Evolutionary conservation across 148 eudicot genomes (phyloP).

Genomic region (Chenopodium quinoa): DNA sequence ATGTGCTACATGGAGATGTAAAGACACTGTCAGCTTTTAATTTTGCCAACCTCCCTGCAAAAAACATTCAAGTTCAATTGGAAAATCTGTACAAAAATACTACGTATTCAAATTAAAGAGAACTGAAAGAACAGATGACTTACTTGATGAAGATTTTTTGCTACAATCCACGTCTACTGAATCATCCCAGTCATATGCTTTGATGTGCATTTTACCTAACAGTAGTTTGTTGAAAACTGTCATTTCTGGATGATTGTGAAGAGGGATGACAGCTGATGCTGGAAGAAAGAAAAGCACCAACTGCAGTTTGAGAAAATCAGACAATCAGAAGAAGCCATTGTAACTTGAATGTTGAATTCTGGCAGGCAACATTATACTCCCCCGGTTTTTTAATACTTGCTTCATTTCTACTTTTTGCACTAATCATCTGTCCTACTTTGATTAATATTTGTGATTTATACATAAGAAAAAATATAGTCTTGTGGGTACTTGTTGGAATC

Average conservation of each 20-base stretch:
- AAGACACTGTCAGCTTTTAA: conserved; percentile 42
- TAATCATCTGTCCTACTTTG: too few relatives aligned
- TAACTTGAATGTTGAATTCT: not conserved
- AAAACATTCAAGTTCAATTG: conserved; percentile 15
- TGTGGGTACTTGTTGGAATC: too few relatives aligned
- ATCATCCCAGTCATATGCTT: conserved; percentile 79
- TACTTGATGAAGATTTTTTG: conserved; percentile 37
- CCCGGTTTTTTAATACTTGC: too few relatives aligned
- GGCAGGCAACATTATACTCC: too few relatives aligned
- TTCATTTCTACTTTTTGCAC: too few relatives aligned
- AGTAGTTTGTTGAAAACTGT: conserved; percentile 89
- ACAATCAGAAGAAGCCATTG: conserved; percentile 10
- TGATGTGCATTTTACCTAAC: conserved; percentile 69
- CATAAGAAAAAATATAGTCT: too few relatives aligned
- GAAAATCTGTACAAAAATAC: not conserved
- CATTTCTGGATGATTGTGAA: conserved; percentile 94
- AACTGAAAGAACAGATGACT: conserved; percentile 22
- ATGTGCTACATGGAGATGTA: conserved; percentile 68
- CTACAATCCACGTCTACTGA: conserved; percentile 17
- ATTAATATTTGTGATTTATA: too few relatives aligned
- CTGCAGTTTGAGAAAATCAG: conserved; percentile 39
- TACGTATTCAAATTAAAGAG: not conserved
- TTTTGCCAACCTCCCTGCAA: conserved; percentile 64
- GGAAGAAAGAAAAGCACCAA: conserved; percentile 74
- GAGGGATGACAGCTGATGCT: conserved; percentile 64